These are phyloP conservation scores for Chrysoporthe deuterocubensis DNA, from an alignment of 2,329 filamentous ascomycete species.

Conservation along the genomic window DNA sequence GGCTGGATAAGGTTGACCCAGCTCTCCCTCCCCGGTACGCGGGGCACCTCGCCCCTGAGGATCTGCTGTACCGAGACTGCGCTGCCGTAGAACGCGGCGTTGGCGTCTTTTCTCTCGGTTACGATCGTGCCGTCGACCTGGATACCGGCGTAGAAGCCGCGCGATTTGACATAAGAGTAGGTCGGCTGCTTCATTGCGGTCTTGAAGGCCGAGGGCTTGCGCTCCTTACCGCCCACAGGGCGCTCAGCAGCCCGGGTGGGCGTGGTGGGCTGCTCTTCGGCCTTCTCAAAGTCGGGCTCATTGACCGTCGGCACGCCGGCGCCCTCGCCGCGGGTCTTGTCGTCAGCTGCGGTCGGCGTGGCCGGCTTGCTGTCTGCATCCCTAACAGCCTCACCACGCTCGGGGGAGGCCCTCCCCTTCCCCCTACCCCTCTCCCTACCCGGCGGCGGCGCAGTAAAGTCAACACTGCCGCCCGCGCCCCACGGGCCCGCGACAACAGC, in stretches of 20 bases:
- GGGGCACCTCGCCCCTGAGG: conserved; percentile 48
- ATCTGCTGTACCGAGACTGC: conserved; percentile 51
- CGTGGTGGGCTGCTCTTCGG: neutral
- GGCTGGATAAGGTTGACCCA: conserved; percentile 41
- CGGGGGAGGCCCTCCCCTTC: neutral
- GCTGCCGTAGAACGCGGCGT: conserved; percentile 83
- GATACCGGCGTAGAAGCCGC: conserved; percentile 85
- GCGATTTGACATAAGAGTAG: conserved; percentile 81
- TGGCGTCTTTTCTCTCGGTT: conserved; percentile 85
- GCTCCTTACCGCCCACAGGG: conserved; percentile 27
- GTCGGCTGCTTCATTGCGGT: conserved; percentile 46
- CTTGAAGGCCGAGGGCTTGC: conserved; percentile 34
- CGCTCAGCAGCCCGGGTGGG: conserved; percentile 6
- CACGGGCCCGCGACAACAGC: conserved; percentile 72
- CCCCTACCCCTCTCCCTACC: conserved; percentile 29
- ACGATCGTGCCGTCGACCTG: conserved; percentile 87
- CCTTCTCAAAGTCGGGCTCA: conserved; percentile 56
- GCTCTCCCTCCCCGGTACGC: conserved; percentile 30
- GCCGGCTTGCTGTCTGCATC: conserved; percentile 25
- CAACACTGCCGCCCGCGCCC: conserved; percentile 74
- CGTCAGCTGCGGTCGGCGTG: neutral
- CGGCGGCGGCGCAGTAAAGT: conserved; percentile 50
- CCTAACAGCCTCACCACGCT: conserved; percentile 1
- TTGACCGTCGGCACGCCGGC: conserved; percentile 38
- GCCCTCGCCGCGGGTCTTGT: conserved; percentile 30